Conservation (phyloP, 805 yeast species). For the Hanseniaspora mollemarum region DNA sequence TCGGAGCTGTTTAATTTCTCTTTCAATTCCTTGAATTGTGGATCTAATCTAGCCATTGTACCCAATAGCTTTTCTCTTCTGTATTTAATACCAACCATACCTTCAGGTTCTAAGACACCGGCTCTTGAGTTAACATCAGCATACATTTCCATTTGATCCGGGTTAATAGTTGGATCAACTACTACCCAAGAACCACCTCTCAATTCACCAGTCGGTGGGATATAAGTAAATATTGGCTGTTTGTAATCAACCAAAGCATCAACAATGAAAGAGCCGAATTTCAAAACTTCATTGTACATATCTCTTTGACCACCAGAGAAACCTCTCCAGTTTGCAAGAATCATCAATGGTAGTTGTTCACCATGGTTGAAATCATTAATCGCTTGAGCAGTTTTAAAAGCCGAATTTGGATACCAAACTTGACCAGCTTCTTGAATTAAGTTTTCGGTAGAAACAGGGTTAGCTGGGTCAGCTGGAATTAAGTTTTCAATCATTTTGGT, state of each 20-base stretch:
- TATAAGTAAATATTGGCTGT: constrained; percentile 93
- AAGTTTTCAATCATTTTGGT: constrained; percentile 80
- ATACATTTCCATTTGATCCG: constrained; percentile 98
- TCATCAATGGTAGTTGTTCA: constrained; percentile 94
- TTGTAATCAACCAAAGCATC: constrained; percentile 92
- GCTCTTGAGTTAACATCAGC: constrained; percentile 93
- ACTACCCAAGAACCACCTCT: constrained; percentile 99
- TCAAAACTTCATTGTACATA: constrained; percentile 96
- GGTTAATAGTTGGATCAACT: constrained; percentile 94
- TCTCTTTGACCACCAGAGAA: constrained; percentile 99
- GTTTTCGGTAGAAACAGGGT: constrained; percentile 83
- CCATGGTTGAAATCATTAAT: constrained; percentile 95
- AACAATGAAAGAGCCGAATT: constrained; percentile 92
- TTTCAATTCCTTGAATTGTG: constrained; percentile 57
- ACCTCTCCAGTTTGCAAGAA: constrained; percentile 99
- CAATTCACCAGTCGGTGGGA: constrained; percentile 96
- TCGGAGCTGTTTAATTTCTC: constrained; percentile 43
- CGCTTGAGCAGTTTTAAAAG: constrained; percentile 98
- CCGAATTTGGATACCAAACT: constrained; percentile 99
- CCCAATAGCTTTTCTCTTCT: constrained; percentile 81
- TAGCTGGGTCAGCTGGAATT: constrained; percentile 96
- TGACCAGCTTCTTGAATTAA: constrained; percentile 93
- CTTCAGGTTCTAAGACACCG: constrained; percentile 97
- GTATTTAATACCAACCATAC: constrained; percentile 97
- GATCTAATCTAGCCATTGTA: constrained; percentile 87